Evolutionary conservation across 2,329 filamentous ascomycete genomes (phyloP).

Genomic region (Trichoderma guizhouense): DNA sequence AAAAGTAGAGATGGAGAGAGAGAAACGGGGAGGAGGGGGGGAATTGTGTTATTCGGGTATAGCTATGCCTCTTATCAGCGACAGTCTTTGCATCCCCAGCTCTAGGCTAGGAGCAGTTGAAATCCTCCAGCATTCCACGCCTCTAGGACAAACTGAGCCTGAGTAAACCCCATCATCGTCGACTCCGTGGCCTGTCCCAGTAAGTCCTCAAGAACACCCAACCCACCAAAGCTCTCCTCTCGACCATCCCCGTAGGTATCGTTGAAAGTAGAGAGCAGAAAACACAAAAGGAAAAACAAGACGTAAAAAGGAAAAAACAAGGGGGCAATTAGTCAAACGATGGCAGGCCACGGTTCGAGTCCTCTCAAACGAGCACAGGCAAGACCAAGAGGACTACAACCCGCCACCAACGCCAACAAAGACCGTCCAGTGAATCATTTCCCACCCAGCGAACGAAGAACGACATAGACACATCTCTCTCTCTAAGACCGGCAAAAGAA

Average conservation of each 20-base stretch:
- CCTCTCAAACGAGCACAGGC: conserved; percentile 12
- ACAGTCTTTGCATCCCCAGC: conserved; percentile 16
- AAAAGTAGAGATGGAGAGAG: not conserved
- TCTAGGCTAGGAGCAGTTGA: not conserved
- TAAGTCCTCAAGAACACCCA: not conserved
- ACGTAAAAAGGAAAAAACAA: not conserved
- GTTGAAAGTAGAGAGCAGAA: not conserved
- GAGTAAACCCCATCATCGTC: not conserved
- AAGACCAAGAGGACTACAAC: conserved; percentile 7
- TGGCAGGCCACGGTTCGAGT: not conserved
- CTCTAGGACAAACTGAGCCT: not conserved
- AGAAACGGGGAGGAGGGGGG: not conserved
- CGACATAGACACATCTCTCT: conserved; percentile 17
- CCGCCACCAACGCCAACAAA: conserved; percentile 17
- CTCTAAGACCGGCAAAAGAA: conserved; percentile 15
- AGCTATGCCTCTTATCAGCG: conserved; percentile 16
- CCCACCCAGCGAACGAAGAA: conserved; percentile 16
- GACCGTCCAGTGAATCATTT: conserved; percentile 15
- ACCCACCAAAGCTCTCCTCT: not conserved
- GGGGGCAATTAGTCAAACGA: conserved; percentile 7
- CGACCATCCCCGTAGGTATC: not conserved
- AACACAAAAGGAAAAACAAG: not conserved
- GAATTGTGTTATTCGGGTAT: conserved; percentile 18
- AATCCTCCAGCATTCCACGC: not conserved
- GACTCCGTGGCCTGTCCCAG: not conserved